Evolutionary conservation across 2,329 filamentous ascomycete species (phyloP).

Genomic region (Blastomyces percursus): DNA sequence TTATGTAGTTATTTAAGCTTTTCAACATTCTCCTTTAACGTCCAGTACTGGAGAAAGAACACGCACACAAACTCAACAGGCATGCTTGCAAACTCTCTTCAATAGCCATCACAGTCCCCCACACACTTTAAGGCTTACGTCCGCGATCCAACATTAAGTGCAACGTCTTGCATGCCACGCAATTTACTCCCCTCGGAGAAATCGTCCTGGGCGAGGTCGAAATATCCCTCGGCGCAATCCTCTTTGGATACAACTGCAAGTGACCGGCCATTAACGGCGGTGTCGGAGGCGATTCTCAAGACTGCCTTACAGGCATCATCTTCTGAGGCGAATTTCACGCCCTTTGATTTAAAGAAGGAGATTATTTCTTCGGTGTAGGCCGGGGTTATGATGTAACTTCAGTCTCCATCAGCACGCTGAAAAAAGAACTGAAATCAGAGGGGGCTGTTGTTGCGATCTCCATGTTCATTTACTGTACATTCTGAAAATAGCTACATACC

Average conservation of each 20-base stretch:
- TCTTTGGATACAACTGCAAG: conserved; percentile 25
- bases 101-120: background rate
- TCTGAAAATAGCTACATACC: conserved; percentile 25
- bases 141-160: conserved; percentile 44
- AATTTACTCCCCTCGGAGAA: conserved; percentile 21
- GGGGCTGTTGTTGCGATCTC: background rate
- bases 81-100: background rate
- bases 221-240: conserved; percentile 23
- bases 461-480: background rate
- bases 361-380: conserved; percentile 18
- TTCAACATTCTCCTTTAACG: background rate
- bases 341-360: conserved; percentile 33
- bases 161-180: conserved; percentile 47
- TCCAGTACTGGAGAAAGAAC: background rate
- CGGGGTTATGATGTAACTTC: conserved; percentile 8
- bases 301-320: conserved; percentile 30
- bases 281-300: conserved; percentile 22
- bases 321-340: conserved; percentile 18
- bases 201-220: conserved; percentile 28
- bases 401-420: background rate
- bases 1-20: background rate
- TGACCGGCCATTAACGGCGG: conserved; percentile 23
- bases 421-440: no score
- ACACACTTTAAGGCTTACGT: background rate
- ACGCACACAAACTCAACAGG: background rate